Conservation (phyloP, 306 rosid species). For the Alnus glutinosa region DNA sequence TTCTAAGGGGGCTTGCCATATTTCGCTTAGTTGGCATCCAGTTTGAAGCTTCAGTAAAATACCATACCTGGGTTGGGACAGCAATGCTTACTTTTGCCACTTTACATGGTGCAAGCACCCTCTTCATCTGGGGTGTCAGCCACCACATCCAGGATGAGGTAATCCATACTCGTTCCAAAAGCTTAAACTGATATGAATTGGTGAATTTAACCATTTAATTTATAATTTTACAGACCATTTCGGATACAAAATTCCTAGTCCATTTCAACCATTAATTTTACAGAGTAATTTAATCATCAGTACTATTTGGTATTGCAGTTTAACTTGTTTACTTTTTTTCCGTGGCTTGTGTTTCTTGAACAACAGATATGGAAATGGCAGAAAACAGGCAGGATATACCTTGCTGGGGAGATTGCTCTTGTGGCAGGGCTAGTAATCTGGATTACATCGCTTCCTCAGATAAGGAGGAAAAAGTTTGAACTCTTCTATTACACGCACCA, state of each 20-base stretch:
- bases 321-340: slow-evolving; percentile 13
- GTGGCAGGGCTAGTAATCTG: slow-evolving; percentile 63
- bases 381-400: slow-evolving; percentile 73
- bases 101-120: slow-evolving; percentile 78
- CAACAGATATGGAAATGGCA: slow-evolving; percentile 81
- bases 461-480: slow-evolving; percentile 76
- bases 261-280: background rate
- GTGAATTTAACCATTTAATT: no score
- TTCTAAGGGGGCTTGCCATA: slow-evolving; percentile 68
- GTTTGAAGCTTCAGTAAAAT: slow-evolving; percentile 86
- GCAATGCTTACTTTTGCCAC: slow-evolving; percentile 72
- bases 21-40: slow-evolving; percentile 75
- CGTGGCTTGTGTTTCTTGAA: slow-evolving; percentile 25
- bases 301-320: background rate
- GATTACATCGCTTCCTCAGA: slow-evolving; percentile 85
- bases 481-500: slow-evolving; percentile 89
- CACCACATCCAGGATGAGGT: slow-evolving; percentile 77
- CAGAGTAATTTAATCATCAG: background rate
- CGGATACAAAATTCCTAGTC: slow-evolving; percentile 1
- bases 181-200: no score
- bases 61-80: slow-evolving; percentile 84
- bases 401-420: slow-evolving; percentile 79
- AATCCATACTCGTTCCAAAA: background rate
- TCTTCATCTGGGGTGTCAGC: slow-evolving; percentile 79
- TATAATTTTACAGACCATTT: background rate